Base-by-base conservation (phyloP, 2,329 filamentous ascomycete genomes). In the Talaromyces sp. region DNA sequence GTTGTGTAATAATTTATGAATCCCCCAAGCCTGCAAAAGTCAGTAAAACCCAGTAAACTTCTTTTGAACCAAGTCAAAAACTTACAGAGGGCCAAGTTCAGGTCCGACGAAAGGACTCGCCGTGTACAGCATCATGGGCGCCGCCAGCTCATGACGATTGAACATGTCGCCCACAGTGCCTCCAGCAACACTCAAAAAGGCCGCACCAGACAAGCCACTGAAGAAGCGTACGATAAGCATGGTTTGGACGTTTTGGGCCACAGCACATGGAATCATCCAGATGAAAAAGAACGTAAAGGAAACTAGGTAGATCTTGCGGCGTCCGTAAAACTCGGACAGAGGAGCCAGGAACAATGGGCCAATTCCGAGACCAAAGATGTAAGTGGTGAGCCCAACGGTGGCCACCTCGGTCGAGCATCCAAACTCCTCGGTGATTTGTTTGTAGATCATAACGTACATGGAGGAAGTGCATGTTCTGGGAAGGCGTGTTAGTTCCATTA, bases 141-240 rank as follows among this genome's bases (percentile, higher is more conserved):
- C 83, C 66, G 88, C 87, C 61, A 96, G 84, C 65, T 91, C 82
- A 62, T 88, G 79, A 51, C 83, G 82, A 13, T 80, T 77, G 70
- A 93, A 95, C 65, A 93, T 77, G 70, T 96, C 92, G 36, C 91
- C 90, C 17, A 96, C 90, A 0, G 91, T 96, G 13, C 92, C 91
- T 47, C 92, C 92, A 0, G 91, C 89, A 1, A 96, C 91, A 62
- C 79, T 82, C 52, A 86, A 69, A 64, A 86, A 85, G 1, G 83
- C 83, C 64, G 79, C 82, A 25, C 77, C 77, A 27, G 75, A 70
- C 19, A 80, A 62, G 11, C 77, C 77, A 64, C 73, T 75, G 64
- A 97, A 82, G 73, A 96, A 96, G 6, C 93, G 86, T 17, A 83
- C 82, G 15, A 96, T 78, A 57, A 96, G 77, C 80, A 96, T 86